These are phyloP conservation scores for Cyclocybe cylindracea DNA, from an alignment of 768 basidiomycete species.

Conservation along the genomic window DNA sequence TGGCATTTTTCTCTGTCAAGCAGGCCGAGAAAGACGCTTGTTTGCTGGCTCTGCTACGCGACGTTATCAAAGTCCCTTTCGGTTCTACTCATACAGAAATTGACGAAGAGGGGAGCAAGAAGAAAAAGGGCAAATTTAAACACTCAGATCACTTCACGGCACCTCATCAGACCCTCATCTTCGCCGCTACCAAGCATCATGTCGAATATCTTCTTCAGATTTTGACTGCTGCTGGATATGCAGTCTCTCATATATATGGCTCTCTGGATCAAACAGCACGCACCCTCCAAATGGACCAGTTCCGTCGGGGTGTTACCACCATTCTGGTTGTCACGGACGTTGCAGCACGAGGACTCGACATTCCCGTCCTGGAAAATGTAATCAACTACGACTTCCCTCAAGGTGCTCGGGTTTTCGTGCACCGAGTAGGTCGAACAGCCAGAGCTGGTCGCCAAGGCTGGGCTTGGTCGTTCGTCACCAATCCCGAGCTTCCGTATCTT, in stretches of 20 bases:
- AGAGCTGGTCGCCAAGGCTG: constrained; percentile 93
- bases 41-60: constrained; percentile 78
- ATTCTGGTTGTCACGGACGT: constrained; percentile 97
- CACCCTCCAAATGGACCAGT: constrained; percentile 86
- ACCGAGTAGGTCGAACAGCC: constrained; percentile 96
- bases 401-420: constrained; percentile 90
- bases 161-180: constrained; percentile 91
- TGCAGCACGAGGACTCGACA: constrained; percentile 97
- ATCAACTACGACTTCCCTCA: constrained; percentile 98
- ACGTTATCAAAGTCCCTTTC: constrained; percentile 83
- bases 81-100: constrained; percentile 33
- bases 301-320: constrained; percentile 76
- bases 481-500: constrained; percentile 84
- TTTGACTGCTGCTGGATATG: constrained; percentile 78
- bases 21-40: constrained; percentile 94
- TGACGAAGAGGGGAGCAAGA: constrained; percentile 32
- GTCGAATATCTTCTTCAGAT: constrained; percentile 90
- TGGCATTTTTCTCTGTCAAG: constrained; percentile 94
- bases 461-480: constrained; percentile 94
- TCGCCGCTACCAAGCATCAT: constrained; percentile 97
- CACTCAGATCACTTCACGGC: constrained; percentile 52
- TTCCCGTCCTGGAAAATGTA: constrained; percentile 94
- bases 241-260: constrained; percentile 94
- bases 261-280: constrained; percentile 92
- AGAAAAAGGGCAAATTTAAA: constrained; percentile 53